phyloP scores from a whole-genome alignment of 331 rosid genomes.

The Malus hybrid region DNA sequence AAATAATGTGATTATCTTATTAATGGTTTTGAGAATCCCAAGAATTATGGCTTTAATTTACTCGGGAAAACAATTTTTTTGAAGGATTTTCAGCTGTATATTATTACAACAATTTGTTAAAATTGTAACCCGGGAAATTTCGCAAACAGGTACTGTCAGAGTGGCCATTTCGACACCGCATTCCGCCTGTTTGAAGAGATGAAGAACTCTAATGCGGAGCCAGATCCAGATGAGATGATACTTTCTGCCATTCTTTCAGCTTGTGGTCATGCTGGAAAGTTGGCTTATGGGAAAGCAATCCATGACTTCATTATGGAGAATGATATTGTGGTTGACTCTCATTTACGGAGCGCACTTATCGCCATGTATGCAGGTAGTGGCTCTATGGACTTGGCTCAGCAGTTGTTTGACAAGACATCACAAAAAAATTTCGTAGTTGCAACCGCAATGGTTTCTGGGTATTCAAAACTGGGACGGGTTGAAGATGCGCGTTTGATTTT shows the following conservation, averaged over 20 bases:
- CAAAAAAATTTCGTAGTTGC: conserved; percentile 55
- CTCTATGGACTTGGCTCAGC: conserved; percentile 65
- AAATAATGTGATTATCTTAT: neutral
- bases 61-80: neutral
- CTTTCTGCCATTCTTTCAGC: conserved; percentile 65
- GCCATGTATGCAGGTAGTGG: conserved; percentile 77
- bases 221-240: conserved; percentile 63
- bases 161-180: conserved; percentile 50
- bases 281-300: conserved; percentile 48
- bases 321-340: conserved; percentile 32
- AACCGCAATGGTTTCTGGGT: conserved; percentile 78
- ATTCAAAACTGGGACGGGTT: conserved; percentile 52
- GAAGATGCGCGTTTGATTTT: conserved; percentile 63
- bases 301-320: conserved; percentile 51
- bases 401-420: conserved; percentile 40
- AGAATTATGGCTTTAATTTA: neutral
- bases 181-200: conserved; percentile 55
- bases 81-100: neutral
- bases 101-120: neutral
- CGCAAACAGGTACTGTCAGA: conserved; percentile 47
- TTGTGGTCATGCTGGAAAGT: conserved; percentile 62
- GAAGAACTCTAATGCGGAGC: conserved; percentile 41
- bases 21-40: neutral
- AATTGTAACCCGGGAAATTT: neutral
- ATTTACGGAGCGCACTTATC: conserved; percentile 62